These are phyloP conservation scores for Corylus avellana DNA, from an alignment of 306 rosid genomes.

Conservation along the genomic window DNA sequence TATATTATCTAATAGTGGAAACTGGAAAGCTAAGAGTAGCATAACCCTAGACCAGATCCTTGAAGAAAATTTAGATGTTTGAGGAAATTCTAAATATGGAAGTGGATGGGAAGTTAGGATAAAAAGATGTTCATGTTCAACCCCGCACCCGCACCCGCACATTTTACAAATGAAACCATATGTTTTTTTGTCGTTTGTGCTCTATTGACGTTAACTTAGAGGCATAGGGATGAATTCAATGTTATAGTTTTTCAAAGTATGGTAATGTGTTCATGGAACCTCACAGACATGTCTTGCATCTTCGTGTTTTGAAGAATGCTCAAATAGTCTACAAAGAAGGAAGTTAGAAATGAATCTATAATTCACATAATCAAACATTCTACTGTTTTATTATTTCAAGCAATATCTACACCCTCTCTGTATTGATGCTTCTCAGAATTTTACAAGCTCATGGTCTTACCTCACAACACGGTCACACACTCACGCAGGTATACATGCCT, in stretches of 20 bases:
- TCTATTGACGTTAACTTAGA: neutral
- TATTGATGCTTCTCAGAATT: slow-evolving; percentile 8
- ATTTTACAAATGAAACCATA: too few species aligned
- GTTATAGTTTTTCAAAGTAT: neutral
- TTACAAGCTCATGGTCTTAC: neutral
- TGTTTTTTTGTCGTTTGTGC: neutral
- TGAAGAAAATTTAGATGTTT: neutral
- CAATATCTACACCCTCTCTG: neutral
- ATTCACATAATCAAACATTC: slow-evolving; percentile 8
- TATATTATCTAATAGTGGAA: too few species aligned
- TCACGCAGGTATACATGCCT: slow-evolving; percentile 19
- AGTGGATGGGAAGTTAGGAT: neutral
- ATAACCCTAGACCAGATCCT: neutral
- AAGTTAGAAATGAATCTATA: neutral
- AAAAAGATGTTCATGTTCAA: neutral
- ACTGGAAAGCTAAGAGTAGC: neutral
- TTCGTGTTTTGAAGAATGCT: neutral
- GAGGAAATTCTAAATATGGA: neutral
- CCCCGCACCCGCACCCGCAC: too few species aligned
- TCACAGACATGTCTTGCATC: neutral
- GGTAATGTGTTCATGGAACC: neutral
- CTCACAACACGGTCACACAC: neutral
- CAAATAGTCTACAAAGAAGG: neutral
- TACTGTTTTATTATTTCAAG: slow-evolving; percentile 1
- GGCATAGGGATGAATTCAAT: neutral